These are phyloP conservation scores for Phytophthora boehmeriae DNA, from an alignment of 352 stramenopile species.

Conservation along the genomic window DNA sequence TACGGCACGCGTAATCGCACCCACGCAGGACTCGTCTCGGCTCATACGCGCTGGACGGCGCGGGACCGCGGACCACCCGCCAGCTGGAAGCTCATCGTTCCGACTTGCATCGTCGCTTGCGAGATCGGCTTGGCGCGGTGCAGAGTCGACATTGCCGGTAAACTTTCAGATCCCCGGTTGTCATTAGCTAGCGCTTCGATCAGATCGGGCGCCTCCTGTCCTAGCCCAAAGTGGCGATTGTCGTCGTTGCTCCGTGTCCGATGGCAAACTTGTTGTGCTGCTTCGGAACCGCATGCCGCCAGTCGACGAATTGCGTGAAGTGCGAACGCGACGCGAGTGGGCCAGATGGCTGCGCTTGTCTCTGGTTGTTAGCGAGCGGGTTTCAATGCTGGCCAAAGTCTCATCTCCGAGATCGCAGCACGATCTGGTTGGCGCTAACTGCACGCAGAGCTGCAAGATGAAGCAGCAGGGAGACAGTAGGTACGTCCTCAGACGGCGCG, in stretches of 20 bases:
- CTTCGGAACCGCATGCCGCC: background rate
- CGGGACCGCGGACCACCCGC: constrained; percentile 4
- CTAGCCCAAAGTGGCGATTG: constrained; percentile 7
- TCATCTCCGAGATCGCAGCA: constrained; percentile 15
- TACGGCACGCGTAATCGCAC: background rate
- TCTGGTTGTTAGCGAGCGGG: constrained; percentile 23
- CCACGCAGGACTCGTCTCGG: background rate
- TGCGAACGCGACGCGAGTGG: background rate
- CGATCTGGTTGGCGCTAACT: too few relatives aligned
- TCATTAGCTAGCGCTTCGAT: constrained; percentile 15
- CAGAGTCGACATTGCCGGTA: background rate
- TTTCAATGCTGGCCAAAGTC: constrained; percentile 18
- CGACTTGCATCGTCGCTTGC: constrained; percentile 4
- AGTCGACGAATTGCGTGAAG: background rate
- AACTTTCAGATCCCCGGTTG: background rate
- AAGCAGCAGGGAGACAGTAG: too few relatives aligned
- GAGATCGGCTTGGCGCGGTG: background rate
- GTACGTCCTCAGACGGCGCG: too few relatives aligned
- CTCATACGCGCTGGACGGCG: too few relatives aligned
- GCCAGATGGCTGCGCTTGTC: constrained; percentile 14
- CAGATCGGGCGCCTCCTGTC: constrained; percentile 17
- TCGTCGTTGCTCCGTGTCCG: background rate
- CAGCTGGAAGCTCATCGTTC: constrained; percentile 7
- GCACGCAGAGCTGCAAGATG: too few relatives aligned
- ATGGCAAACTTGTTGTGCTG: background rate